Percentiles rank a stretch among this genome's conserved stretches.
These are phyloP conservation scores for Guyanaporus albipodus DNA, from an alignment of 768 basidiomycete genomes.

Conservation along the genomic window DNA sequence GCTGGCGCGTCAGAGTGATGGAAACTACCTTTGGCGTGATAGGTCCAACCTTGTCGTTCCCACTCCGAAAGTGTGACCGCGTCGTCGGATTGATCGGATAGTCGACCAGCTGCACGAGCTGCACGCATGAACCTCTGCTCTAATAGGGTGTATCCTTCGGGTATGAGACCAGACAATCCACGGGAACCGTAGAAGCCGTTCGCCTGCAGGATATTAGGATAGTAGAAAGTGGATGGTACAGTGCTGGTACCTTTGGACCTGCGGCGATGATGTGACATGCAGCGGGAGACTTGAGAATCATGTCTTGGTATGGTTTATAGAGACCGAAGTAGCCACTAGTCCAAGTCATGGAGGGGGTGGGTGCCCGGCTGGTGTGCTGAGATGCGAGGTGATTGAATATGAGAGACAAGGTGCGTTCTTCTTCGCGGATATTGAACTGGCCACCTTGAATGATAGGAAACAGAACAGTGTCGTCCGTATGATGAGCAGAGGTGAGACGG, in stretches of 20 bases:
- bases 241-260: constrained; percentile 66
- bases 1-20: not conserved
- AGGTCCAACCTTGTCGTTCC: constrained; percentile 90
- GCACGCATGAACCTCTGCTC: constrained; percentile 81
- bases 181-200: constrained; percentile 92
- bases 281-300: constrained; percentile 56
- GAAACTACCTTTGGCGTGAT: constrained; percentile 89
- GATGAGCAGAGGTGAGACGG: constrained; percentile 16
- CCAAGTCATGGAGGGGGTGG: constrained; percentile 61
- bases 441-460: constrained; percentile 89
- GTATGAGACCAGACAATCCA: constrained; percentile 90
- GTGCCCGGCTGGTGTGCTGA: not conserved
- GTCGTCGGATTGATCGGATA: constrained; percentile 24
- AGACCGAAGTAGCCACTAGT: constrained; percentile 97
- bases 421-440: constrained; percentile 81
- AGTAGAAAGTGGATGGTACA: not conserved
- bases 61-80: constrained; percentile 82
- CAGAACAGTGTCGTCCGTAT: constrained; percentile 45
- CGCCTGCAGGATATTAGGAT: constrained; percentile 51
- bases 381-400: constrained; percentile 53
- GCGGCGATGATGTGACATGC: constrained; percentile 78
- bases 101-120: constrained; percentile 44
- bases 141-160: constrained; percentile 88
- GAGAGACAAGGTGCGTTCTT: constrained; percentile 58
- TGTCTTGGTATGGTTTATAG: constrained; percentile 71